Evolutionary conservation across 495 filamentous ascomycete species (phyloP), one percentile per base, ranked within the genome.

Genomic region (Penicillium bovifimosum): DNA sequence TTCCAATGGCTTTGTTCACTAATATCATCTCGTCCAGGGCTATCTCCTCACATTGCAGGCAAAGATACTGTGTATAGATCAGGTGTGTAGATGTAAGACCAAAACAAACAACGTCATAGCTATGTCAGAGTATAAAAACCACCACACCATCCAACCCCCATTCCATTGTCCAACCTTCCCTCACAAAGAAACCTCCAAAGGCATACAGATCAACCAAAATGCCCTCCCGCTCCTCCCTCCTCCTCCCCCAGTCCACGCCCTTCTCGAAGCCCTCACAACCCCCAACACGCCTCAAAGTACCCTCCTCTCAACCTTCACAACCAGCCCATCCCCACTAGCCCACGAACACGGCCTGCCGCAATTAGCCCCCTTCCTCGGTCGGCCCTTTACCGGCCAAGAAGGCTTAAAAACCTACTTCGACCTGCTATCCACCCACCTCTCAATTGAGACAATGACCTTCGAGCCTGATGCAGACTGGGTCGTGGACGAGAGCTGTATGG

Each of bases 311-410:
- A 66, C 77, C 57, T 84, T 85, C 75, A 80, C 80, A 47, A 54
- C 59, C 24, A 14, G 49, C 20, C 66, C 68, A 11, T 44, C 64
- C 2, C 69, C 73, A 5, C 42, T 68, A 5, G 72, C 74, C 38
- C 65, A 73, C 63, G 83, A 86, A 55, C 79, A 85, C 66, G 83
- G 83, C 6, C 74, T 81, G 9, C 80, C 77, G 3, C 74, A 76
- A 48, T 64, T 85, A 1, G 81, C 81, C 9, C 82, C 83, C 9
- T 86, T 85, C 56, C 68, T 85, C 0, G 82, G 83, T 14, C 78
- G 77, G 1, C 62, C 69, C 9, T 84, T 78, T 59, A 69, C 56
- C 3, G 82, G 82, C 34, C 42, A 32, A 5, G 69, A 74, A 2
- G 81, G 77, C 0, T 57, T 78, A 6, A 49, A 44, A 14, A 46